Conservation (phyloP, 306 rosid species). For the Cercis canadensis region DNA sequence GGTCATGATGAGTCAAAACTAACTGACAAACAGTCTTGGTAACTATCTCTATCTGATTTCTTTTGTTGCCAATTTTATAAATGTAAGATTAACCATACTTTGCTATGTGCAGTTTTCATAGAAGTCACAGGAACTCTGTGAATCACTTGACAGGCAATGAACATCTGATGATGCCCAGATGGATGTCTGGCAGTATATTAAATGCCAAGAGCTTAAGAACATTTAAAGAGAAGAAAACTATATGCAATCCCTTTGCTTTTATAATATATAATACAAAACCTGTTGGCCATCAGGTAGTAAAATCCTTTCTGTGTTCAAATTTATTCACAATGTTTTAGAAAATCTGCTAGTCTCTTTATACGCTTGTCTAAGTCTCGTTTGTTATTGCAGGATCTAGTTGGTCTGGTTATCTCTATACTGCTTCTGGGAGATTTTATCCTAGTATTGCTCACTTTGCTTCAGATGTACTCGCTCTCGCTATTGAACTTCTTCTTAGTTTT, state of each 20-base stretch:
- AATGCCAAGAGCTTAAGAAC: slow-evolving; percentile 62
- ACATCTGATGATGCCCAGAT: slow-evolving; percentile 59
- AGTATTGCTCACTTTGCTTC: slow-evolving; percentile 80
- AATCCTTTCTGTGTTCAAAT: slow-evolving; percentile 29
- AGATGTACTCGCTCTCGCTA: slow-evolving; percentile 81
- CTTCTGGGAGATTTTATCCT: slow-evolving; percentile 91
- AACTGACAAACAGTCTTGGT: slow-evolving; percentile 65
- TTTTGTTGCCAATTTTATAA: slow-evolving; percentile 21
- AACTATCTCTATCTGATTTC: slow-evolving; percentile 39
- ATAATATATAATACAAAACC: slow-evolving; percentile 76
- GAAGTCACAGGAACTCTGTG: slow-evolving; percentile 37
- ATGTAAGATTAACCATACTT: slow-evolving; percentile 34
- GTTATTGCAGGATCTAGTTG: slow-evolving; percentile 86
- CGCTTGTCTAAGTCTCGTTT: slow-evolving; percentile 19
- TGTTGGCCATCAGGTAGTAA: slow-evolving; percentile 87
- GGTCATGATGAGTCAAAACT: slow-evolving; percentile 48
- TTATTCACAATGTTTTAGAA: neutral
- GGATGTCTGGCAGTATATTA: slow-evolving; percentile 68
- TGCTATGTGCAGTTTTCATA: slow-evolving; percentile 49
- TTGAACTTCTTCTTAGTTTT: slow-evolving; percentile 72
- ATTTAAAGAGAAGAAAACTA: slow-evolving; percentile 71
- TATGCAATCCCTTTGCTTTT: slow-evolving; percentile 67
- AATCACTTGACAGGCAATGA: slow-evolving; percentile 52
- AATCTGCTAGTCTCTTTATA: slow-evolving; percentile 27
- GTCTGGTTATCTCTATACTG: slow-evolving; percentile 77